Base-by-base conservation (phyloP, 1,284 basidiomycete genomes). In the Cryptococcus sp. region DNA sequence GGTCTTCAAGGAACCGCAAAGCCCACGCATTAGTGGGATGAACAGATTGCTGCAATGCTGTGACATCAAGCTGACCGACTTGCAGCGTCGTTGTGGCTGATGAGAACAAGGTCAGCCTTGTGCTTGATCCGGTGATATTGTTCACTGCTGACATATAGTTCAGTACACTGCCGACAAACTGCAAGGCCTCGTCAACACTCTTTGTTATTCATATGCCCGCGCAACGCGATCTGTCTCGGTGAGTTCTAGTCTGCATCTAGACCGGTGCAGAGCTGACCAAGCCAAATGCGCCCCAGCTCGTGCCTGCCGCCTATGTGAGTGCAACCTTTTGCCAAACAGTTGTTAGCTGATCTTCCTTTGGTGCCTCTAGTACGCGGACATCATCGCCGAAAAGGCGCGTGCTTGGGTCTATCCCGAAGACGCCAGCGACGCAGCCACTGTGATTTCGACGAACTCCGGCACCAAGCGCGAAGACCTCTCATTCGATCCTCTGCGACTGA, bases 191-290 rank as follows among this genome's bases (percentile, higher is more conserved):
- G 68, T 72, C 66, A 78, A 79, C 62, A 69, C 71, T n/a, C 68
- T 81, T 7, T 80, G 74, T 58, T 80, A 79, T 70, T 67, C 70
- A 2, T 82, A 75, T 63, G 73, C 75, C 4, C 70, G 81, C 19
- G 81, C 80, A 1, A 81, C 80, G 1, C 71, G 79, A 40, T 70
- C 80, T 0, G 79, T 80, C 22, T 78, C 75, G 7, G 66, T 71
- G 44, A 65, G 69, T 61, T n/a, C 1, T 39, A 15, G n/a, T n/a
- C 11, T 27, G 39, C 16, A 25, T 38, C 15, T 35, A 2, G 16
- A 45, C 19, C 41, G 46, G 11, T n/a, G 39, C 19, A 27, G 31
- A 40, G 5, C 15, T 19, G 20, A 54, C 57, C 49, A 59, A 41
- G 20, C 40, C 25, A 16, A 11, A n/a, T 53, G 15, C 41, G 35